Evolutionary conservation across 441 rosid species (phyloP).

Genomic region (Sinapis alba): DNA sequence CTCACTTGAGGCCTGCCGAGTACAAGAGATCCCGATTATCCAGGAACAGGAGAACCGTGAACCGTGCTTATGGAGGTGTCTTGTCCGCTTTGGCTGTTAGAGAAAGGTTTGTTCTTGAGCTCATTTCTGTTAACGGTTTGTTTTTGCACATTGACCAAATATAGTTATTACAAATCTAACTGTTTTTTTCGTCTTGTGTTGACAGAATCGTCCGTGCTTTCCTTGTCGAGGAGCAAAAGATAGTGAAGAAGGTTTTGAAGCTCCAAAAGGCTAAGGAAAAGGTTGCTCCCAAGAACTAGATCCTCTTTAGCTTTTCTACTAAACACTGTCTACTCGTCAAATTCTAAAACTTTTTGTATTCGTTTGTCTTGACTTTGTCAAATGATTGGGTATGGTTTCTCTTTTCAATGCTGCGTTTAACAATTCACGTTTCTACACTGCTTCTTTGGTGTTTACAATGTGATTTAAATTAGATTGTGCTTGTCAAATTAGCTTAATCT

Average conservation of each 20-base stretch:
- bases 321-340: conserved; percentile 26
- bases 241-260: conserved; percentile 88
- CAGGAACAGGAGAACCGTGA: conserved; percentile 61
- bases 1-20: conserved; percentile 63
- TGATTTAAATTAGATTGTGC: not conserved
- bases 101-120: conserved; percentile 48
- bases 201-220: conserved; percentile 79
- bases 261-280: conserved; percentile 85
- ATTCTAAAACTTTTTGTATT: conserved; percentile 16
- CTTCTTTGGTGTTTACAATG: not conserved
- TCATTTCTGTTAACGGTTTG: too few species aligned
- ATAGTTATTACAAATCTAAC: too few species aligned
- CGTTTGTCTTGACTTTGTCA: conserved; percentile 37
- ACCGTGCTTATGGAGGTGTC: conserved; percentile 65
- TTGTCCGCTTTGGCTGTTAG: conserved; percentile 59
- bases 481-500: not conserved
- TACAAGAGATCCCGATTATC: conserved; percentile 59
- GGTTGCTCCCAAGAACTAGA: conserved; percentile 56
- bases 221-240: conserved; percentile 89
- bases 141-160: too few species aligned
- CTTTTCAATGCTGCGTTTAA: not conserved
- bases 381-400: conserved; percentile 39
- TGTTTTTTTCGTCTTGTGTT: not conserved
- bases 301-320: conserved; percentile 1
- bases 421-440: not conserved